Evolutionary conservation across 2,329 filamentous ascomycete genomes (phyloP), one percentile per base, ranked within the genome.

Genomic region (Fusarium brachygibbosum): DNA sequence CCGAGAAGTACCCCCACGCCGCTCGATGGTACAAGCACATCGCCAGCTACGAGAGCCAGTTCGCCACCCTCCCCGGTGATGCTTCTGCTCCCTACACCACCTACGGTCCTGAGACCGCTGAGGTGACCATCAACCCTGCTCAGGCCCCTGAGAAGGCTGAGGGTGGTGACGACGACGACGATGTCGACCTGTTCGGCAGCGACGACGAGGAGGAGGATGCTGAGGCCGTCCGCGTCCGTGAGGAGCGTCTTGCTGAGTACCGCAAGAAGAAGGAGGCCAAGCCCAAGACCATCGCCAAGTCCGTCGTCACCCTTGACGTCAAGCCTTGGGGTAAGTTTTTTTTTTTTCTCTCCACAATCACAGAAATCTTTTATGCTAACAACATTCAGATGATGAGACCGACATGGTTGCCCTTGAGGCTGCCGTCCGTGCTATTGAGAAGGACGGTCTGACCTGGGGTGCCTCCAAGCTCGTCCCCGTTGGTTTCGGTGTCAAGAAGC

Each of bases 21-120:
- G 93, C 93, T 80, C 92, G 96, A 83, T 99, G 96, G 96, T 98
- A 97, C 90, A 97, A 97, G 90, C 95, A 99, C 90, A 93, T 98
- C 80, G 89, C 92, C 82, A 92, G 92, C 76, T 97, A 93, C 86
- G 91, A 97, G 88, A 87, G 91, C 75, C 95, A 98, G 83, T 98
- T 98, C 86, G 87, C 91, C 77, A 92, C 90, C 72, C 92, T 99
- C 53, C 88, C 93, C 63, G 96, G 96, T 82, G 95, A 98, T 85
- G 89, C 94, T 76, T 91, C 92, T 82, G 94, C 96, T 87, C 87
- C 91, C 74, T 93, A 91, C 87, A 94, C 92, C 77, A 88, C 91
- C 80, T 98, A 98, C 85, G 96, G 96, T 78, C 96, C 96, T 71
- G 94, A 97, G 77, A 86, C 85, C 69, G 82, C 85, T 68, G 91